Conservation (phyloP, 768 basidiomycete species). For the Tylopilus sp. region DNA sequence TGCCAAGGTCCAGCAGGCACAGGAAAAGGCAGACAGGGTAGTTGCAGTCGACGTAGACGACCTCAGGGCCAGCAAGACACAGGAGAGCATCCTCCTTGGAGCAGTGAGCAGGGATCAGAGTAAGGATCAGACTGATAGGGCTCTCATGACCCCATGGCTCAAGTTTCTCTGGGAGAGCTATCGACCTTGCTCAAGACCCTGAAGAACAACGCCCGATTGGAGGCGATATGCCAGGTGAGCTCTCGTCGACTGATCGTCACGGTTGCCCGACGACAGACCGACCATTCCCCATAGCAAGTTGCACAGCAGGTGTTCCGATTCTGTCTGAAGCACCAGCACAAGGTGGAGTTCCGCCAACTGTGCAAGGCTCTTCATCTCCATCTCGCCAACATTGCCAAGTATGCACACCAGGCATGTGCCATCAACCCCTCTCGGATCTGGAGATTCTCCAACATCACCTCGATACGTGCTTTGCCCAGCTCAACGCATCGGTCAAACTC, state of each 20-base stretch:
- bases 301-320: constrained; percentile 98
- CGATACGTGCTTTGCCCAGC: constrained; percentile 94
- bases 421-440: too few relatives aligned
- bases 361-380: constrained; percentile 96
- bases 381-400: constrained; percentile 91
- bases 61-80: constrained; percentile 92
- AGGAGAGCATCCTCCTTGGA: constrained; percentile 87
- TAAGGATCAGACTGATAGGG: constrained; percentile 91
- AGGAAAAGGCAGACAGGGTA: constrained; percentile 57
- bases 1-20: too few relatives aligned
- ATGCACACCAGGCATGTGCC: constrained; percentile 87
- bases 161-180: constrained; percentile 99
- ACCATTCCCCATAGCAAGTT: constrained; percentile 60
- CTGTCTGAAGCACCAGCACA: constrained; percentile 56
- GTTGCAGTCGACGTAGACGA: constrained; percentile 87
- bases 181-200: constrained; percentile 92
- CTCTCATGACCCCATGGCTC: constrained; percentile 95
- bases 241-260: too few relatives aligned
- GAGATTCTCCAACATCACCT: too few relatives aligned
- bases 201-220: too few relatives aligned
- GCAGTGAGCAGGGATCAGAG: constrained; percentile 88
- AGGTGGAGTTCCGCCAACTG: constrained; percentile 56
- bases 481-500: constrained; percentile 94
- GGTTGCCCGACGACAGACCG: neutral
- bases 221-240: constrained; percentile 95